A percentile compares a stretch with the other conserved stretches of the same genome.
Conservation (phyloP, 768 basidiomycete genomes). For the Boletus fagicola region DNA sequence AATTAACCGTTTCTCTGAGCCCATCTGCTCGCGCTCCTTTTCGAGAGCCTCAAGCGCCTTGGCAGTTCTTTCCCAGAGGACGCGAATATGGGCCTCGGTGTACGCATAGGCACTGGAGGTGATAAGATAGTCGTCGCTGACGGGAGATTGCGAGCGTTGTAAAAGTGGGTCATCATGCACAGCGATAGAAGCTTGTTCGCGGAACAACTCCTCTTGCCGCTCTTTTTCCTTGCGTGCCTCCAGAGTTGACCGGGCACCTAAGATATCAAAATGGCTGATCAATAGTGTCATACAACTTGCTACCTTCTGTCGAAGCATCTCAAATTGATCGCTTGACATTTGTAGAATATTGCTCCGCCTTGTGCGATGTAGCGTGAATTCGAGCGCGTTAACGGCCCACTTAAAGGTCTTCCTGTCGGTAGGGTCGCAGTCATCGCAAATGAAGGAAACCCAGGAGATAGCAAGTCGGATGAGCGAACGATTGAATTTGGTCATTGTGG, state of each 20-base stretch:
- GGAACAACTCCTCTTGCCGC: conserved; percentile 60
- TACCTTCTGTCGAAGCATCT: conserved; percentile 85
- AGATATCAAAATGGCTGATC: conserved; percentile 95
- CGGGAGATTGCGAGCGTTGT: conserved; percentile 38
- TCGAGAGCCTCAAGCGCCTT: conserved; percentile 65
- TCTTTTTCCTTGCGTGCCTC: conserved; percentile 93
- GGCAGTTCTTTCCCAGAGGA: conserved; percentile 73
- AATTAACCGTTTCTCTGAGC: conserved; percentile 69
- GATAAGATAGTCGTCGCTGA: conserved; percentile 35
- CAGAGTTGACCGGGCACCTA: conserved; percentile 85
- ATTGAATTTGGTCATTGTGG: conserved; percentile 71
- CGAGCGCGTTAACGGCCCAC: conserved; percentile 96
- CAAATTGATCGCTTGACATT: conserved; percentile 85
- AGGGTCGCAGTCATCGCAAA: conserved; percentile 96
- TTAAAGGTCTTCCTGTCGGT: conserved; percentile 94
- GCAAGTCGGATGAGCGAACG: conserved; percentile 83
- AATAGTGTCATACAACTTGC: conserved; percentile 96
- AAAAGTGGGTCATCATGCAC: conserved; percentile 49
- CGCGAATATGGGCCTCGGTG: conserved; percentile 61
- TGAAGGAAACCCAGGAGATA: conserved; percentile 98
- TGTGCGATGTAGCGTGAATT: conserved; percentile 87
- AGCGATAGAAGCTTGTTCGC: conserved; percentile 52
- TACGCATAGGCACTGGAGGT: conserved; percentile 39
- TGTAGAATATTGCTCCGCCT: conserved; percentile 86
- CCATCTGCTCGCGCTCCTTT: conserved; percentile 53